A percentile compares a stretch with the other conserved stretches of the same genome.
phyloP scores from a whole-genome alignment of 805 yeast species.

The Nakazawaea peltata region DNA sequence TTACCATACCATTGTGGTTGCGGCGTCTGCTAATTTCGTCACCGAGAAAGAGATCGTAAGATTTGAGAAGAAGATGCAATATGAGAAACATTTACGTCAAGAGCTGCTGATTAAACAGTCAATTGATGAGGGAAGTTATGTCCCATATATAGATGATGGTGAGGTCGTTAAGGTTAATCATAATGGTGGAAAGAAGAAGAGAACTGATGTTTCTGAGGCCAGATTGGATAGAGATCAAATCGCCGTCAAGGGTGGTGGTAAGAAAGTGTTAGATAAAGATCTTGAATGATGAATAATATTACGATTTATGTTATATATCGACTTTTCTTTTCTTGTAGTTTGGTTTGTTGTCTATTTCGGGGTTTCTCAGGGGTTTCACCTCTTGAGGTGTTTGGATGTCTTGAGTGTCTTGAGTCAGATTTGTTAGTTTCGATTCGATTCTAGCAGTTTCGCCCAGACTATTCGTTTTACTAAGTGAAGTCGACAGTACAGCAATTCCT shows the following conservation, averaged over 20 bases:
- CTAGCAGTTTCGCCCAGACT: no score
- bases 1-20: constrained; percentile 28
- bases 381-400: no score
- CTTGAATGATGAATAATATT: no score
- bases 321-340: no score
- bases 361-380: no score
- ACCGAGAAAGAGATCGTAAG: constrained; percentile 26
- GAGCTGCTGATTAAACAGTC: constrained; percentile 24
- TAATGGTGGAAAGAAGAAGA: constrained; percentile 7
- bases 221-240: constrained; percentile 6
- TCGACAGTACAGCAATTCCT: no score
- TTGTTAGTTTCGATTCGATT: no score
- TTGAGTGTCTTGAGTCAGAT: no score
- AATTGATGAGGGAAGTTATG: constrained; percentile 22
- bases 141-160: constrained; percentile 18
- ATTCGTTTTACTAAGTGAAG: no score
- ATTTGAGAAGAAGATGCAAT: constrained; percentile 22
- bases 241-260: constrained; percentile 2
- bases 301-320: no score
- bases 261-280: no score
- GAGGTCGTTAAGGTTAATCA: constrained; percentile 8
- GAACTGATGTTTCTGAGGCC: constrained; percentile 7
- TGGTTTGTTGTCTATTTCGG: no score
- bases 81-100: constrained; percentile 23
- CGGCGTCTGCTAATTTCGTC: constrained; percentile 26